Evolutionary conservation across 495 filamentous ascomycete genomes (phyloP).

Genomic region (Platismatia glauca): DNA sequence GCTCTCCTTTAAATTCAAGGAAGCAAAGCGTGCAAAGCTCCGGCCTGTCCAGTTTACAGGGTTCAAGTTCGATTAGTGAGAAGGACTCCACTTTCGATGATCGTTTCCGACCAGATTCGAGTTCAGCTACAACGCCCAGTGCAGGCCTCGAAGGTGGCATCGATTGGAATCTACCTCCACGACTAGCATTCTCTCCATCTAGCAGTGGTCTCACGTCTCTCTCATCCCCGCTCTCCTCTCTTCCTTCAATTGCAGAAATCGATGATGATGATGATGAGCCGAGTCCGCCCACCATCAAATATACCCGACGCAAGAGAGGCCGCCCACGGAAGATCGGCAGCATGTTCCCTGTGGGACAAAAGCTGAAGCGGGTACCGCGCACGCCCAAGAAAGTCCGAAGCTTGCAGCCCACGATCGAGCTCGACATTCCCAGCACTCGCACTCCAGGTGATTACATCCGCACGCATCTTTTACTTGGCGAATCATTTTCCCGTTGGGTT

Average conservation of each 20-base stretch:
- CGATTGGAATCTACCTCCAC: conserved; percentile 1
- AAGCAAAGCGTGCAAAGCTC: conserved; percentile 9
- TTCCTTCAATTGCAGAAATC: conserved; percentile 12
- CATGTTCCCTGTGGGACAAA: neutral
- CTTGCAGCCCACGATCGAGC: conserved; percentile 38
- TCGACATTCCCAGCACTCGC: conserved; percentile 37
- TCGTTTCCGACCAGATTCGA: conserved; percentile 4
- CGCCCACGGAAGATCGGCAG: conserved; percentile 13
- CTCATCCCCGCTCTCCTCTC: conserved; percentile 12
- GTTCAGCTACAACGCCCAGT: conserved; percentile 15
- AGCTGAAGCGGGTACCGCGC: neutral
- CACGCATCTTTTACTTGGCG: conserved; percentile 59
- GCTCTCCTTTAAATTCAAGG: conserved; percentile 5
- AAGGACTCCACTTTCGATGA: conserved; percentile 12
- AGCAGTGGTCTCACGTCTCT: conserved; percentile 14
- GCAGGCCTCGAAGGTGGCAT: conserved; percentile 1
- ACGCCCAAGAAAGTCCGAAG: conserved; percentile 22
- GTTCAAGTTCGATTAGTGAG: conserved; percentile 6
- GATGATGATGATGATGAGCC: conserved; percentile 15
- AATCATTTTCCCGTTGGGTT: conserved; percentile 73
- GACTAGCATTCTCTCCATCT: neutral
- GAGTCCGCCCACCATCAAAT: neutral
- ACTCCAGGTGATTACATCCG: conserved; percentile 71
- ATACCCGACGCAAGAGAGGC: neutral
- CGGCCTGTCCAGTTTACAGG: conserved; percentile 7